A percentile compares a stretch with the other conserved stretches of the same genome.
These are phyloP conservation scores for Cadophora malorum DNA, from an alignment of 2,329 filamentous ascomycete genomes.

Conservation along the genomic window DNA sequence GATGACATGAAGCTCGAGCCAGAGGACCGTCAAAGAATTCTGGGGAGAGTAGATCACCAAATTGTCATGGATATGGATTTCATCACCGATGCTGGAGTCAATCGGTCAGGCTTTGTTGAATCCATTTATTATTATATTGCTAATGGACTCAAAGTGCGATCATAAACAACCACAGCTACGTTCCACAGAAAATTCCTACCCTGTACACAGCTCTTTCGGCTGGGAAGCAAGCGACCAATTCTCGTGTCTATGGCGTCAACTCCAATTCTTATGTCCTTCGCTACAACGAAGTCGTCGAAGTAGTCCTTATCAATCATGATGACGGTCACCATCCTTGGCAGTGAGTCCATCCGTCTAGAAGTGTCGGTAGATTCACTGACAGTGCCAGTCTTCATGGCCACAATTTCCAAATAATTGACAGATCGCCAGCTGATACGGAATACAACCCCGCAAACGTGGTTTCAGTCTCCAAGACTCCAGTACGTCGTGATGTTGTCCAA, in stretches of 20 bases:
- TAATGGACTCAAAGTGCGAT: slow-evolving; percentile 37
- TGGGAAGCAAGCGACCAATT: slow-evolving; percentile 52
- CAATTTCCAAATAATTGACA: slow-evolving; percentile 45
- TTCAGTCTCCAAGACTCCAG: slow-evolving; percentile 52
- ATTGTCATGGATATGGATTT: slow-evolving; percentile 19
- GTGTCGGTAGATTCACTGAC: not conserved
- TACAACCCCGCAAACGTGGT: not conserved
- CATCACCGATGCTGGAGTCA: slow-evolving; percentile 9
- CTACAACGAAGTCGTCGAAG: slow-evolving; percentile 65
- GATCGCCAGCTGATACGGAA: slow-evolving; percentile 19
- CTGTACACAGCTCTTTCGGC: slow-evolving; percentile 72
- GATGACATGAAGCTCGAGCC: slow-evolving; percentile 77
- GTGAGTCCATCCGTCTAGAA: not conserved
- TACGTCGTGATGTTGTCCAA: slow-evolving; percentile 67
- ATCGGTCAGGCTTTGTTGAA: not conserved
- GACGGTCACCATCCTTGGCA: slow-evolving; percentile 42
- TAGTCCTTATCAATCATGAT: slow-evolving; percentile 58
- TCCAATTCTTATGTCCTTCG: slow-evolving; percentile 68
- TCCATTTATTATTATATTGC: not conserved
- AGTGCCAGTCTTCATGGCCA: slow-evolving; percentile 21
- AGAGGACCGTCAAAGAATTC: slow-evolving; percentile 40
- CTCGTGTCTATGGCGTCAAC: slow-evolving; percentile 66
- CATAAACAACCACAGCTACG: slow-evolving; percentile 12
- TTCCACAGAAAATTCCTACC: slow-evolving; percentile 73
- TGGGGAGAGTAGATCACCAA: slow-evolving; percentile 17